These are phyloP conservation scores for Septoria linicola DNA, from an alignment of 2,329 filamentous ascomycete species.

Conservation along the genomic window DNA sequence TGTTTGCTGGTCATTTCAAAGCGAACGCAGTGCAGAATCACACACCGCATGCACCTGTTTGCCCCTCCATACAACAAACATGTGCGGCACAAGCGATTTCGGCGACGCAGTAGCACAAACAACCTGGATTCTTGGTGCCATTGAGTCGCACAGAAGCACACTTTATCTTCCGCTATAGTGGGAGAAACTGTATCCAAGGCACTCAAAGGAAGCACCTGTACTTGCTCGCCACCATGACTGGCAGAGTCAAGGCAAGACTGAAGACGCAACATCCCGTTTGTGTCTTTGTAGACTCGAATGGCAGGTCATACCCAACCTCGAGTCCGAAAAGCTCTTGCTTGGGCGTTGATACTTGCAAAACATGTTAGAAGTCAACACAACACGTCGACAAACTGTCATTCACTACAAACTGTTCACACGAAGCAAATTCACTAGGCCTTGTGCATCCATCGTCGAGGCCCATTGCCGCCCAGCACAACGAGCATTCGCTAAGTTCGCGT, in stretches of 20 bases:
- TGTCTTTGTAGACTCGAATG: slow-evolving; percentile 7
- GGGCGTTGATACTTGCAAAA: neutral
- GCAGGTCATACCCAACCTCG: slow-evolving; percentile 8
- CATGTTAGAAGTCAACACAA: neutral
- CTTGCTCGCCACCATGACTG: slow-evolving; percentile 1
- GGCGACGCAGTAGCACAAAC: slow-evolving; percentile 6
- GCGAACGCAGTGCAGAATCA: too few species aligned
- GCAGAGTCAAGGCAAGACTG: neutral
- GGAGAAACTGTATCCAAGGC: neutral
- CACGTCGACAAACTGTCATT: too few species aligned
- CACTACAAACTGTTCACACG: too few species aligned
- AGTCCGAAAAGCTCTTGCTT: neutral
- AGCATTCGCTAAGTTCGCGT: too few species aligned
- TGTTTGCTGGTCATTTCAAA: neutral
- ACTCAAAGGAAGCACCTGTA: too few species aligned
- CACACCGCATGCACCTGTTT: neutral
- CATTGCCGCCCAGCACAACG: too few species aligned
- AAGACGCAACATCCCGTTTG: neutral
- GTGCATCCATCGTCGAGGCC: too few species aligned
- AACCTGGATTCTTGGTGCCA: slow-evolving; percentile 13
- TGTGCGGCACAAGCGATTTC: neutral
- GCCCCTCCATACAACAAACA: neutral
- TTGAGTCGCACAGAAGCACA: slow-evolving; percentile 7
- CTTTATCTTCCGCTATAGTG: neutral
- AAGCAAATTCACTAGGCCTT: too few species aligned